phyloP scores from a whole-genome alignment of 331 rosid genomes.

The Quercus lobata region DNA sequence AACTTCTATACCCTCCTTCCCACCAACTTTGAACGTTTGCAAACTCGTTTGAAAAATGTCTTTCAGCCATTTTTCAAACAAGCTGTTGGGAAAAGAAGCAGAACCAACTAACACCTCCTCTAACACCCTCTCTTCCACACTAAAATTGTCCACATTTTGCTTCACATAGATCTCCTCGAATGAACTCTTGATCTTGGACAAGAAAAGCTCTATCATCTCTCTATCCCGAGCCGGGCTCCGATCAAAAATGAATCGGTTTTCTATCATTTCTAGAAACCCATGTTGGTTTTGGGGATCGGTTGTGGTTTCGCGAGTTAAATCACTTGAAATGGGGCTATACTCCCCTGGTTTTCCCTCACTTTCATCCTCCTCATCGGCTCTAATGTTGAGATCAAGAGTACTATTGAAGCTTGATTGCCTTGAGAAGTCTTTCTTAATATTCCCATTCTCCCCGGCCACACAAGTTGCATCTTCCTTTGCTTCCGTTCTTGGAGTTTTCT shows the following conservation, averaged over 20 bases:
- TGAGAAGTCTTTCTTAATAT: conserved; percentile 36
- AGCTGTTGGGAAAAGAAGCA: conserved; percentile 56
- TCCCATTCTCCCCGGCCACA: conserved; percentile 25
- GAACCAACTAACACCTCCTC: conserved; percentile 49
- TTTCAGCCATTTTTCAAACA: conserved; percentile 91
- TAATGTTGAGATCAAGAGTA: conserved; percentile 70
- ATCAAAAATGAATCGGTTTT: conserved; percentile 46
- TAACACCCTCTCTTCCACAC: conserved; percentile 73
- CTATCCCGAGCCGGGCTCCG: conserved; percentile 39
- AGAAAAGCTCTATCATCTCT: conserved; percentile 44
- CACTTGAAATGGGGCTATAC: conserved; percentile 64
- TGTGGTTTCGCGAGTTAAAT: conserved; percentile 61
- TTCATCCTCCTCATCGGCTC: conserved; percentile 55
- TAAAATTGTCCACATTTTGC: conserved; percentile 41
- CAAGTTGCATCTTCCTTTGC: conserved; percentile 34
- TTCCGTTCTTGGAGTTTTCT: conserved; percentile 48
- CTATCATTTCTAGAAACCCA: conserved; percentile 51
- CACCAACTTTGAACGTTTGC: conserved; percentile 56
- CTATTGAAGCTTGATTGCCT: conserved; percentile 62
- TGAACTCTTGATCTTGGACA: conserved; percentile 45
- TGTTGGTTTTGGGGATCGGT: conserved; percentile 32
- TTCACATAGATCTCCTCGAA: conserved; percentile 52
- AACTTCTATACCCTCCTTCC: conserved; percentile 74
- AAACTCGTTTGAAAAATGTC: conserved; percentile 70
- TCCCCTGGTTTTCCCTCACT: conserved; percentile 35